A percentile compares a stretch with the other conserved stretches of the same genome.
These are phyloP conservation scores for Canavalia ensiformis DNA, from an alignment of 306 rosid genomes.

Conservation along the genomic window DNA sequence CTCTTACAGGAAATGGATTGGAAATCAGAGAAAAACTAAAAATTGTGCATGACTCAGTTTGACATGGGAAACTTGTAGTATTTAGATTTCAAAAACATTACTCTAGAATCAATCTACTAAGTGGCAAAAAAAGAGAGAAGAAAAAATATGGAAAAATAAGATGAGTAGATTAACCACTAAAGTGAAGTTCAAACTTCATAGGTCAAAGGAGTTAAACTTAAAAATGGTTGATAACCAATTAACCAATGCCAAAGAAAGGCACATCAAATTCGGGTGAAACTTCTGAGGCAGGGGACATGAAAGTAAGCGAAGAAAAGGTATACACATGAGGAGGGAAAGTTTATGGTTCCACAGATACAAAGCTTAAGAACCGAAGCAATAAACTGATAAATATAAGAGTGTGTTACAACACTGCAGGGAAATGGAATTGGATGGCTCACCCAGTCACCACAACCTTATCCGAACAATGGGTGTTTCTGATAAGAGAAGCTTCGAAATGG, in stretches of 20 bases:
- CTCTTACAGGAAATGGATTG: neutral
- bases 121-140: neutral
- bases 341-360: neutral
- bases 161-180: neutral
- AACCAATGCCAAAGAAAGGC: neutral
- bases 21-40: neutral
- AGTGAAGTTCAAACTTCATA: neutral
- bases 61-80: neutral
- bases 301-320: neutral
- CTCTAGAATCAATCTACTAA: slow-evolving; percentile 7
- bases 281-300: neutral
- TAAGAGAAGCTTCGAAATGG: neutral
- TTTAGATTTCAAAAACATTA: neutral
- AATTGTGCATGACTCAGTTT: slow-evolving; percentile 3
- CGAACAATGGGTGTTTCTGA: neutral
- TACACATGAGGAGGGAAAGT: neutral
- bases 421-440: slow-evolving; percentile 17
- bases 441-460: slow-evolving; percentile 2
- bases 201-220: neutral
- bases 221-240: neutral
- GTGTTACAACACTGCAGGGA: neutral
- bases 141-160: no score
- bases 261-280: neutral
- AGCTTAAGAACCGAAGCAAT: neutral
- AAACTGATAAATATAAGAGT: neutral